phyloP scores from a whole-genome alignment of 305 asterid species.

The Fraxinus sp. region DNA sequence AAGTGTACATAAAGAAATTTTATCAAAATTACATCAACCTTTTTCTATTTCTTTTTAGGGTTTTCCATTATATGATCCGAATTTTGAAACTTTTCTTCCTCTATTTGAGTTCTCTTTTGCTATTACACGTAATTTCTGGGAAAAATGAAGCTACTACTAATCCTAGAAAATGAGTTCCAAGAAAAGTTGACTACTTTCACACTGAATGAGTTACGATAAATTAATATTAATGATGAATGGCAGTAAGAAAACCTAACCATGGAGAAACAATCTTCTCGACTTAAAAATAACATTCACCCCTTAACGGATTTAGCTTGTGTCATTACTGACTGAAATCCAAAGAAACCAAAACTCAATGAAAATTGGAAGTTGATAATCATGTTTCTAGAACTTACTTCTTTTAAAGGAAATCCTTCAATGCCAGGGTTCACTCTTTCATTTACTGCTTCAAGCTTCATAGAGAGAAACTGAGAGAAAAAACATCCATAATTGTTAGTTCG shows the following conservation, averaged over 20 bases:
- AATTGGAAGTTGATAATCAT: conserved; percentile 14
- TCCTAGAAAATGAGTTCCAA: background rate
- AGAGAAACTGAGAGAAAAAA: conserved; percentile 61
- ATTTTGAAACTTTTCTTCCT: background rate
- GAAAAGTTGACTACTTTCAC: background rate
- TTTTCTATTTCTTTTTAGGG: background rate
- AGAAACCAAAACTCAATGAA: background rate
- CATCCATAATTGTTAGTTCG: conserved; percentile 17
- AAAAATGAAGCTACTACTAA: background rate
- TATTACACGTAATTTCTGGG: background rate
- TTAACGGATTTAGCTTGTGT: background rate
- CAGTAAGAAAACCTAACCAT: background rate
- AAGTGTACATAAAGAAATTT: background rate
- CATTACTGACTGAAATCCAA: conserved; percentile 3
- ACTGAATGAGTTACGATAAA: background rate
- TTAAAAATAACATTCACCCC: conserved; percentile 1
- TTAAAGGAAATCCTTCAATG: conserved; percentile 74
- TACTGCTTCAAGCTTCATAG: conserved; percentile 94
- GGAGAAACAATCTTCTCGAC: background rate
- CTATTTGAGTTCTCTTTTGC: background rate
- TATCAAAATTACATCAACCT: background rate
- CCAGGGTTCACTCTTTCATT: conserved; percentile 56
- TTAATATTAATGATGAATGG: background rate
- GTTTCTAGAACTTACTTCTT: conserved; percentile 61
- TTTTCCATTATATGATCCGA: background rate